Evolutionary conservation across 2,329 filamentous ascomycete genomes (phyloP).

Genomic region (Diaporthe sp.): DNA sequence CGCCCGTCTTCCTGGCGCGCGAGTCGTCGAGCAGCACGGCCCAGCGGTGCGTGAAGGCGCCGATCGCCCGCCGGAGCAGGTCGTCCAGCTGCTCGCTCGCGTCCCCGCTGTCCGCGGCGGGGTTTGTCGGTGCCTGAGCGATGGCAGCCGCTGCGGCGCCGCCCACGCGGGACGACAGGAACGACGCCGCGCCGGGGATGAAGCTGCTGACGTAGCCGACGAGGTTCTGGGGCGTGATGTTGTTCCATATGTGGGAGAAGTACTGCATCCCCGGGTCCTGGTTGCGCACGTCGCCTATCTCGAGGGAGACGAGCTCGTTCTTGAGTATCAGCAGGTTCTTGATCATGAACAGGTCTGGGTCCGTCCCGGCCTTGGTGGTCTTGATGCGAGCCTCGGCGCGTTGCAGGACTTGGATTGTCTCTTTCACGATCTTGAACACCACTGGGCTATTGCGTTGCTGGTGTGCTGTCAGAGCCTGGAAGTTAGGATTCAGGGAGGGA

Average conservation of each 20-base stretch:
- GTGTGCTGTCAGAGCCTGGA: constrained; percentile 35
- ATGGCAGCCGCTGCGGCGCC: constrained; percentile 47
- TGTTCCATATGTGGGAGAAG: constrained; percentile 76
- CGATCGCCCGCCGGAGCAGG: constrained; percentile 73
- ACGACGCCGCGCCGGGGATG: constrained; percentile 68
- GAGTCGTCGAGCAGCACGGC: constrained; percentile 65
- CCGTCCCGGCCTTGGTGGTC: constrained; percentile 70
- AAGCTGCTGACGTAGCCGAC: constrained; percentile 72
- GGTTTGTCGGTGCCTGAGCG: constrained; percentile 44
- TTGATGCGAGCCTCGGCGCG: constrained; percentile 81
- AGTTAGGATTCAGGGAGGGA: neutral
- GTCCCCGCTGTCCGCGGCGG: constrained; percentile 59
- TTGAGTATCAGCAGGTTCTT: constrained; percentile 96
- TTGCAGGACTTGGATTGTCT: constrained; percentile 87
- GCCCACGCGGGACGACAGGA: constrained; percentile 54
- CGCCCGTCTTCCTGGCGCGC: constrained; percentile 61
- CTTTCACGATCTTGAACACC: constrained; percentile 83
- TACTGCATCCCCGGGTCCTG: constrained; percentile 69
- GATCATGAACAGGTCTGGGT: constrained; percentile 92
- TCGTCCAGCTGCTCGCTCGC: constrained; percentile 77
- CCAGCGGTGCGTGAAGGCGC: constrained; percentile 74
- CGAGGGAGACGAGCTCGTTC: constrained; percentile 94
- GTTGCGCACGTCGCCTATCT: constrained; percentile 81
- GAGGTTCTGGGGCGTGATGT: constrained; percentile 70
- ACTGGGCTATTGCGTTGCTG: constrained; percentile 68